Evolutionary conservation across 495 filamentous ascomycete genomes (phyloP), one percentile per base, ranked within the genome.

Genomic region (Penicillium verhagenii): DNA sequence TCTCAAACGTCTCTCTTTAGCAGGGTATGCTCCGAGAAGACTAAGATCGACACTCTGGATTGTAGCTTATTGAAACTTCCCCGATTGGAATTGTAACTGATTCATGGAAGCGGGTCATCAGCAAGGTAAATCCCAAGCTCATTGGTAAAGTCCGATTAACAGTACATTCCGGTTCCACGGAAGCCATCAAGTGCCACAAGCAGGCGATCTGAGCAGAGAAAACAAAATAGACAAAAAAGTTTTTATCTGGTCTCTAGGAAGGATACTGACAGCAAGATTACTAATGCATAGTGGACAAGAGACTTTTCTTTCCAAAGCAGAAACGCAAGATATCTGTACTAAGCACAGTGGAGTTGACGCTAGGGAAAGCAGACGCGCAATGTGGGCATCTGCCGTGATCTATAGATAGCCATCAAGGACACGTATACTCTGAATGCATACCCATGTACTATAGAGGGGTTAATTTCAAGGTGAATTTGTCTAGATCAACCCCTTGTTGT

Each of bases 101-200:
- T 14, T 23, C 35, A 21, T 18, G 18, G 9, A 52, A 18, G 40
- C 18, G 29, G 43, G 50, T 46, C 53, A 55, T 50, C 44, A 57
- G 46, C 51, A 37, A 29, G 20, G 18, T n/a, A 44, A 35, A 33
- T 48, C 62, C n/a, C 49, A 52, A 63, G 54, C 59, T 64, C 50
- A 53, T 57, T 57, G 62, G 18, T 29, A 57, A 65, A 60, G 43
- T 52, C n/a, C n/a, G 56, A 58, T 54, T 50, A 59, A 52, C 18
- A 38, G 25, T 18, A 9, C 13, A 44, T 55, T 23, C 54, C 25
- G 63, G 65, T 65, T 68, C 43, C 65, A 65, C 62, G 49, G 46
- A 39, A 47, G 23, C 44, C 39, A 58, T 55, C 42, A 67, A 55
- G 65, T 66, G 55, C 50, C 57, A 68, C 65, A 66, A 57, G 33